Base-by-base conservation (phyloP, 73 alveolate genomes). In the Breviolum minutum region DNA sequence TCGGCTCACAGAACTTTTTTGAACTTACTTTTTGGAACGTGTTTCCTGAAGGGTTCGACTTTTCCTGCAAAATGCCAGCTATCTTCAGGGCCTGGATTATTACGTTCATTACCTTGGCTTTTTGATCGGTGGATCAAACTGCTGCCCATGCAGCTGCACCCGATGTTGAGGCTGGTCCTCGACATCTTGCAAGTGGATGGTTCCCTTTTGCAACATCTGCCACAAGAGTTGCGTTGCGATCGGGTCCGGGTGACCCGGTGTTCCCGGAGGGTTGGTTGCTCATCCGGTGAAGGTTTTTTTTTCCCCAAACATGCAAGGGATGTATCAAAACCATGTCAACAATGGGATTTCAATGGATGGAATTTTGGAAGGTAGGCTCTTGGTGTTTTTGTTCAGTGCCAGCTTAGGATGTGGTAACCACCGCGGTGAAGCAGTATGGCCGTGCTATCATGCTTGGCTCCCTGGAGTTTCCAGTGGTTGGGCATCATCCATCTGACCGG, bases 401-500 rank as follows among this genome's bases (percentile, higher is more conserved):
- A n/a, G 14, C 81, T 27, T 19, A 86, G 94, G 94, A 86, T 22
- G 94, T 86, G 80, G 94, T 86, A 29, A 63, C 94, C 32, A 63
- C 80, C 20, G 94, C 94, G 11, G 94, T 86, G 94, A 77, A 86
- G 79, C 94, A 86, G 94, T 17, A 86, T 61, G 94, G 94, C 63
- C 94, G 94, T 22, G 94, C 94, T 27, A 86, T 86, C 63, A 48
- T 86, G 94, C 63, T 27, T 13, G 94, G 80, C n/a, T 24, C 26
- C 92, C 74, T 13, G 74, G 17, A 66, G 17, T 66, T 66, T 17
- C 74, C 63, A 82, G 91, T 54, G 14, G 16, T 48, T 19, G 68
- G 30, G n/a, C n/a, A n/a, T n/a, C n/a, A n/a, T n/a, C n/a, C n/a
- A n/a, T n/a, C n/a, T n/a, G n/a, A n/a, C n/a, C n/a, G n/a, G n/a